Conservation (phyloP, 257 asterid species). For the Verbascum thapsus region DNA sequence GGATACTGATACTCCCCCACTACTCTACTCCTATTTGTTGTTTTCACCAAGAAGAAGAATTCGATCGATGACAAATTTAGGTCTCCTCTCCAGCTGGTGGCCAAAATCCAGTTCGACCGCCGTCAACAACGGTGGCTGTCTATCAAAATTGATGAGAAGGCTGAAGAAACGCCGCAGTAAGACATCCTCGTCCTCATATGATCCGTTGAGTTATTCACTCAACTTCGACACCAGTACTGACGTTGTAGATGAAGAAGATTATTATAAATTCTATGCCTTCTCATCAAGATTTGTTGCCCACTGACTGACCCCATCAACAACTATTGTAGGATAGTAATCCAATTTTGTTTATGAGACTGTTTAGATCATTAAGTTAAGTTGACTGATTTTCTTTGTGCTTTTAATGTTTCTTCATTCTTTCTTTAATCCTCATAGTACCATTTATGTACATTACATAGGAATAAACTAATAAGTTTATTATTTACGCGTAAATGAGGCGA, state of each 20-base stretch:
- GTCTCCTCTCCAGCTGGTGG: slow-evolving; percentile 49
- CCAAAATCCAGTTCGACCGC: slow-evolving; percentile 37
- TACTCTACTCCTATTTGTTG: background rate
- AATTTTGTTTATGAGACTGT: background rate
- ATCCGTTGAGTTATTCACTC: slow-evolving; percentile 70
- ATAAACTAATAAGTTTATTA: too few relatives aligned
- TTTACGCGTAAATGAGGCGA: too few relatives aligned
- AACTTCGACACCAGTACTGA: slow-evolving; percentile 62
- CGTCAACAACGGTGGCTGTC: slow-evolving; percentile 29
- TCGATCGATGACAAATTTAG: slow-evolving; percentile 33
- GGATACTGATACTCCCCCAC: too few relatives aligned
- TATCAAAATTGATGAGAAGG: slow-evolving; percentile 52
- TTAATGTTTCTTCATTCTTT: too few relatives aligned
- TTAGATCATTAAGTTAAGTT: slow-evolving; percentile 10
- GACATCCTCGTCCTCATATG: slow-evolving; percentile 55
- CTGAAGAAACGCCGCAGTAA: slow-evolving; percentile 53
- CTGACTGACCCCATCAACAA: slow-evolving; percentile 3
- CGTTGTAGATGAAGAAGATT: slow-evolving; percentile 50
- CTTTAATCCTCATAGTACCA: too few relatives aligned
- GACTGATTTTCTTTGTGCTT: background rate
- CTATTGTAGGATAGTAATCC: background rate
- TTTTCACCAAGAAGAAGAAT: background rate
- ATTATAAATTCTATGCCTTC: slow-evolving; percentile 62
- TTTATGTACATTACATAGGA: too few relatives aligned
- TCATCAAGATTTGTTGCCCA: slow-evolving; percentile 72